Base-by-base conservation (phyloP, 139 green algal genomes). In the Closterium sp. region DNA sequence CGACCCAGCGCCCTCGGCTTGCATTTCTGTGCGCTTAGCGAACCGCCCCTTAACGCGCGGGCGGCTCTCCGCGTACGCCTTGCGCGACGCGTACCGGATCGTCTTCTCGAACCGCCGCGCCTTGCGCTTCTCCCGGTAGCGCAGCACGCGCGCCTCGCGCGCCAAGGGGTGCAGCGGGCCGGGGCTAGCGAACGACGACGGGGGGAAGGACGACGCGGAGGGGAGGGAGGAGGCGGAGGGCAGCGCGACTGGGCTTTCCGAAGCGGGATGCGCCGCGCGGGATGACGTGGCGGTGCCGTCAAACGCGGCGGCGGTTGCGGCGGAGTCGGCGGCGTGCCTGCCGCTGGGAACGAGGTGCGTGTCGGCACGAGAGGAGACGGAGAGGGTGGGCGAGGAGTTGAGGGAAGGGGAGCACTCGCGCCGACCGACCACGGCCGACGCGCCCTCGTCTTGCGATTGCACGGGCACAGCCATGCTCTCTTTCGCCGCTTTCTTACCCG, bases 11-110 rank as follows among this genome's bases (percentile, higher is more conserved):
- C 55, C 55, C 21, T 23, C 84, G 21, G n/a, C 84, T 2, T 16
- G 12, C 84, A 87, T 35, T 19, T 33, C 84, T 3, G 84, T 87
- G 7, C 33, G 86, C 88, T 92, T 92, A 4, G 83, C 96, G 94
- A 98, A 98, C 66, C 97, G 94, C 2, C 97, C 97, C 93, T 98
- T 98, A 93, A 98, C 97, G 83, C 97, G 96, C 0, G 97, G 97
- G 4, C 97, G 93, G 35, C 96, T 96, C 93, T 98, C 97, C 21
- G 97, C 97, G 91, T 98, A 98, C 12, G 96, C 94, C 94, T 98
- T 98, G 88, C 97, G 95, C 21, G 93, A 96, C 35, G 96, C 94
- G 83, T 98, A 98, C 35, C 97, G 93, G 92, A 98, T 98, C 0
- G 93, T 98, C 95, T 98, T 98, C 89, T 97, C 93, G 93, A 97